These are phyloP conservation scores for Penicillium samsonianum DNA, from an alignment of 495 filamentous ascomycete species.

Conservation along the genomic window DNA sequence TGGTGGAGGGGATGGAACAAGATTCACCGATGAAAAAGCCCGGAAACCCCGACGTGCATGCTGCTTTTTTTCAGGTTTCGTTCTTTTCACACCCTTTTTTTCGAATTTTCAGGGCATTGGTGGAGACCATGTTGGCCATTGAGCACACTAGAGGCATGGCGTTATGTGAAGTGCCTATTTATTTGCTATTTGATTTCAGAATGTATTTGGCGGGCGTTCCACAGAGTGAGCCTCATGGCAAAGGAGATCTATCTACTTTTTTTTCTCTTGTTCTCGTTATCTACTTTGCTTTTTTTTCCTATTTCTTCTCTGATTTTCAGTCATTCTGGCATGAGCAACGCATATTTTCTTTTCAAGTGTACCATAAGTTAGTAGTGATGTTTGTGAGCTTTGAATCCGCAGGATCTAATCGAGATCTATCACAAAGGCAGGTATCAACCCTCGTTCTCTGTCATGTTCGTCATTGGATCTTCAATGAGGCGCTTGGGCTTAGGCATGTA, in stretches of 20 bases:
- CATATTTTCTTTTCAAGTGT: conserved; percentile 17
- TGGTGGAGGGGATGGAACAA: neutral
- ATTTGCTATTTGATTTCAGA: conserved; percentile 7
- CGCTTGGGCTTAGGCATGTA: neutral
- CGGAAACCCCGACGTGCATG: conserved; percentile 18
- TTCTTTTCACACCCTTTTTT: conserved; percentile 9
- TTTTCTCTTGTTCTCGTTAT: neutral
- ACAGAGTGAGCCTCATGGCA: conserved; percentile 4
- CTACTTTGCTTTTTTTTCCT: conserved; percentile 1
- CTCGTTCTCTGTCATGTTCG: conserved; percentile 7
- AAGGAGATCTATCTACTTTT: conserved; percentile 9
- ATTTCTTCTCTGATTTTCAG: neutral
- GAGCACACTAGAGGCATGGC: conserved; percentile 18
- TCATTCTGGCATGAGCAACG: neutral
- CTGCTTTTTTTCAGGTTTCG: conserved; percentile 5
- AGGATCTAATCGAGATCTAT: conserved; percentile 1
- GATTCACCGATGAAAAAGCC: conserved; percentile 3
- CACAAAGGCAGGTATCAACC: neutral
- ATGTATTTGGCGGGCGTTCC: conserved; percentile 13
- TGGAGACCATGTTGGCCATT: conserved; percentile 4
- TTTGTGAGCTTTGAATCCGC: neutral
- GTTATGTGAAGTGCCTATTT: conserved; percentile 8
- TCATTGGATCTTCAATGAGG: conserved; percentile 3
- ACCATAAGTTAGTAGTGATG: conserved; percentile 12
- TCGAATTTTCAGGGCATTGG: conserved; percentile 4